Conservation (phyloP, 148 eudicot genomes). For the Spergularia marina region DNA sequence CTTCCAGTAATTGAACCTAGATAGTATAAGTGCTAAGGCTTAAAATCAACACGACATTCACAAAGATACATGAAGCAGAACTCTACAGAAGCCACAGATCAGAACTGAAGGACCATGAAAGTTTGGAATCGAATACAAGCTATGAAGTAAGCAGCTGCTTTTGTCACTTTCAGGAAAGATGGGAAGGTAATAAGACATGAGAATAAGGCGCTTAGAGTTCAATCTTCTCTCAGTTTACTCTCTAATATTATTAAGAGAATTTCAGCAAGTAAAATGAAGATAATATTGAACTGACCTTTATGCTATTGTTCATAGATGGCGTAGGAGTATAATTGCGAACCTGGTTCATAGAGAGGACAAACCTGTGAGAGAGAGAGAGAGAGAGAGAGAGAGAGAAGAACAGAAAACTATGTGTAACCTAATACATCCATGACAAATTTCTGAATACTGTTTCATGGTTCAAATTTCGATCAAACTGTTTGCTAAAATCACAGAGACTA, state of each 20-base stretch:
- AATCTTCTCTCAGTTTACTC: neutral
- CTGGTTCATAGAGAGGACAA: conserved; percentile 37
- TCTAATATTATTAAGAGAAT: neutral
- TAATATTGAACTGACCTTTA: conserved; percentile 51
- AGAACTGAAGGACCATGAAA: neutral
- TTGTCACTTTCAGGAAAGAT: neutral
- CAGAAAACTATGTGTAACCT: neutral
- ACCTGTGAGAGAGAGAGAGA: neutral
- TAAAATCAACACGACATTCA: neutral
- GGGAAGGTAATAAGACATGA: neutral
- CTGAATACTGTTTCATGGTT: neutral
- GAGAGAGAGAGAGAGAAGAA: neutral
- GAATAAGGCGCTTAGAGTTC: neutral
- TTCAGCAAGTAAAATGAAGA: neutral
- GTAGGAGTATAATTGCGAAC: conserved; percentile 77
- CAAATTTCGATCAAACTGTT: neutral
- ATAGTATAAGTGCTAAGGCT: neutral
- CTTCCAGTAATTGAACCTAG: neutral
- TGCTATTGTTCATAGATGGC: conserved; percentile 88
- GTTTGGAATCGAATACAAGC: neutral
- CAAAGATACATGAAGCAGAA: neutral
- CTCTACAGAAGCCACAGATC: neutral
- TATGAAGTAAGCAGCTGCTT: neutral
- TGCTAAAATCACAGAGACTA: neutral
- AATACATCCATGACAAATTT: neutral